These are phyloP conservation scores for Glaciozyma antarctica DNA, from an alignment of 768 basidiomycete genomes.

Conservation along the genomic window DNA sequence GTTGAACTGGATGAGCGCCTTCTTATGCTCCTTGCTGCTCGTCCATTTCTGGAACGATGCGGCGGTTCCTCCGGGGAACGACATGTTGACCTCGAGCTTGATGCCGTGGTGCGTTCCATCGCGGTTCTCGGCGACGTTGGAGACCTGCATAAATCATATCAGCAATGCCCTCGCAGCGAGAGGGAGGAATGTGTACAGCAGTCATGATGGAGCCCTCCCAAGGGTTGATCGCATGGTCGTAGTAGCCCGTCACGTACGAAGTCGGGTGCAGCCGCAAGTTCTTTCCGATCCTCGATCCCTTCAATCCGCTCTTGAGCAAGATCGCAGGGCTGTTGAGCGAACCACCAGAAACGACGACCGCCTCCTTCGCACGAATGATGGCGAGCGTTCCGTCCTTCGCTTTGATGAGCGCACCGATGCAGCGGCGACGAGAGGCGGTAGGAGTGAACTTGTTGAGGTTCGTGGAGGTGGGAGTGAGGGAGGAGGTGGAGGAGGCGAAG, in stretches of 20 bases:
- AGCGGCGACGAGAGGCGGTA: conserved; percentile 5
- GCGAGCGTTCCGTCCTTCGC: conserved; percentile 14
- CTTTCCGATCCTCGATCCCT: conserved; percentile 35
- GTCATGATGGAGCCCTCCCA: conserved; percentile 38
- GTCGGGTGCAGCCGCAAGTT: conserved; percentile 36
- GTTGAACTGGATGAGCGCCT: conserved; percentile 23
- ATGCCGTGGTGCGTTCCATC: conserved; percentile 35
- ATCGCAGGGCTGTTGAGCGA: conserved; percentile 35
- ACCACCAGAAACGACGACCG: conserved; percentile 34
- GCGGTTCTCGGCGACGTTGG: conserved; percentile 15
- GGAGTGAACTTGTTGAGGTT: conserved; percentile 19
- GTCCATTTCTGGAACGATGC: conserved; percentile 21
- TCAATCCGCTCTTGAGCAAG: conserved; percentile 34
- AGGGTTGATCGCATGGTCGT: conserved; percentile 32
- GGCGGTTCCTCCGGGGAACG: conserved; percentile 24
- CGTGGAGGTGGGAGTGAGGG: conserved; percentile 3
- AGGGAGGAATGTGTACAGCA: conserved; percentile 17
- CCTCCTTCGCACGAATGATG: conserved; percentile 20
- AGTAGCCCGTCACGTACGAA: conserved; percentile 29
- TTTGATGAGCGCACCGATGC: conserved; percentile 30
- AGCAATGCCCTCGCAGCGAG: neutral
- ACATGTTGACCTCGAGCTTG: conserved; percentile 35
- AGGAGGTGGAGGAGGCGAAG: conserved; percentile 10
- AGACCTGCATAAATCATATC: neutral
- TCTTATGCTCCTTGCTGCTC: conserved; percentile 25